Percentiles rank a stretch among this genome's conserved stretches.
Conservation (phyloP, 139 green algal genomes). For the Picochlorum sp. region DNA sequence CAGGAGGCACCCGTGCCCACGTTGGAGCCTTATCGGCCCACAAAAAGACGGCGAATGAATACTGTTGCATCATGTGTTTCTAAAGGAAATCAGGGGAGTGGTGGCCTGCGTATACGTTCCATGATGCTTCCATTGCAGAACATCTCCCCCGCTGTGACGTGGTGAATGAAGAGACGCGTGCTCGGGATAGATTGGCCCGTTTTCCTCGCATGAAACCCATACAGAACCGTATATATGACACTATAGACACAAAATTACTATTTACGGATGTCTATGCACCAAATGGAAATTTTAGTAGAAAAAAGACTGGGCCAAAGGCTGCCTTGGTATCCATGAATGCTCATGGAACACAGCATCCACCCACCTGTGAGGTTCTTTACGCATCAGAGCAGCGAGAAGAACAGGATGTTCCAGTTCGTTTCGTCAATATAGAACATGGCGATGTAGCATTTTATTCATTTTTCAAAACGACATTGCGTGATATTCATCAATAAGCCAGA, state of each 20-base stretch:
- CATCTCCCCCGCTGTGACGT: not conserved
- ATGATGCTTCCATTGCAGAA: not conserved
- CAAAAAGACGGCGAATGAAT: too few species aligned
- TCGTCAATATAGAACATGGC: conserved; percentile 22
- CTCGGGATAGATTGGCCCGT: not conserved
- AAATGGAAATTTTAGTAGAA: conserved; percentile 25
- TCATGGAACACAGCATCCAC: not conserved
- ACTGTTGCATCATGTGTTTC: too few species aligned
- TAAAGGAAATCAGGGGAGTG: not conserved
- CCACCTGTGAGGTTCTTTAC: not conserved
- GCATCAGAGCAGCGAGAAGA: conserved; percentile 11
- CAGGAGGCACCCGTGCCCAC: too few species aligned
- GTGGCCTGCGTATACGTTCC: not conserved
- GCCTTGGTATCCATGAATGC: conserved; percentile 11
- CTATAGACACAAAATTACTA: conserved; percentile 1
- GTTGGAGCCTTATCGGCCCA: too few species aligned
- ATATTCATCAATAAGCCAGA: conserved; percentile 8
- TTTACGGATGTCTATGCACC: conserved; percentile 24
- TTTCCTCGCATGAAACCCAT: conserved; percentile 1
- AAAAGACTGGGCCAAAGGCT: not conserved
- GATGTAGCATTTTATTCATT: conserved; percentile 28
- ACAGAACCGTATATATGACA: too few species aligned
- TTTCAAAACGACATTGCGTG: conserved; percentile 8
- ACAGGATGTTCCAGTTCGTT: conserved; percentile 13
- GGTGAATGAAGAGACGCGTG: not conserved